Evolutionary conservation across 2,329 filamentous ascomycete species (phyloP).

Genomic region (Coniochaeta ligniaria): DNA sequence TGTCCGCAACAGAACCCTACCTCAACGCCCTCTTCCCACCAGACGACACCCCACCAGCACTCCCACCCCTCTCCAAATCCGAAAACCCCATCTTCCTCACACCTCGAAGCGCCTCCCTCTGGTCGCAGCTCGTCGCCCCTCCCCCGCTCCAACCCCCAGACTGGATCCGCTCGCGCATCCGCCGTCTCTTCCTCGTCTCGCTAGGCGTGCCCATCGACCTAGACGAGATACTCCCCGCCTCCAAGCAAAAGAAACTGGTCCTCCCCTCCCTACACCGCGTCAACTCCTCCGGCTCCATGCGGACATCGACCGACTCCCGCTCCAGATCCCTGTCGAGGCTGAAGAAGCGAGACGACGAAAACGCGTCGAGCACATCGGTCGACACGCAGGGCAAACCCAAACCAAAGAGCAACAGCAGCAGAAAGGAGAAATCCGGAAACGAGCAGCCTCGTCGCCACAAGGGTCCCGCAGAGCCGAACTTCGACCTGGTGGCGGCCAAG

Average conservation of each 20-base stretch:
- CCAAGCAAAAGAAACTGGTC: conserved; percentile 95
- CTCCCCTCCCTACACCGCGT: conserved; percentile 66
- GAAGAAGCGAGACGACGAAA: conserved; percentile 37
- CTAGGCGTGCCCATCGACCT: conserved; percentile 93
- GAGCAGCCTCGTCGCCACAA: conserved; percentile 25
- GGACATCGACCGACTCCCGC: conserved; percentile 48
- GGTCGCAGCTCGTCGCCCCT: conserved; percentile 92
- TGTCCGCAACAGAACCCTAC: conserved; percentile 57
- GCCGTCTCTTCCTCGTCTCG: conserved; percentile 90
- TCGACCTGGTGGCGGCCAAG: conserved; percentile 72
- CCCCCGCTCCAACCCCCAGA: conserved; percentile 92
- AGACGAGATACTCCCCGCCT: conserved; percentile 93
- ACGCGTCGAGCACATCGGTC: conserved; percentile 50
- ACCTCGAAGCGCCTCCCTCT: conserved; percentile 80
- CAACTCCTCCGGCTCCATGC: conserved; percentile 43
- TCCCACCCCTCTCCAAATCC: conserved; percentile 43
- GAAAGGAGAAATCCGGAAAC: background rate
- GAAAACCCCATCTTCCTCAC: conserved; percentile 67
- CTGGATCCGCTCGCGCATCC: conserved; percentile 94
- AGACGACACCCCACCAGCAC: conserved; percentile 37
- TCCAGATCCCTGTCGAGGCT: conserved; percentile 28
- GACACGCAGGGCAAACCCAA: conserved; percentile 53
- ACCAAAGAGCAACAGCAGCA: conserved; percentile 19
- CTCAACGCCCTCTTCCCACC: conserved; percentile 59
- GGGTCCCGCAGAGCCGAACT: conserved; percentile 61